Conservation (phyloP, 2,329 filamentous ascomycete genomes). For the Ophiostoma novo-ulmi region DNA sequence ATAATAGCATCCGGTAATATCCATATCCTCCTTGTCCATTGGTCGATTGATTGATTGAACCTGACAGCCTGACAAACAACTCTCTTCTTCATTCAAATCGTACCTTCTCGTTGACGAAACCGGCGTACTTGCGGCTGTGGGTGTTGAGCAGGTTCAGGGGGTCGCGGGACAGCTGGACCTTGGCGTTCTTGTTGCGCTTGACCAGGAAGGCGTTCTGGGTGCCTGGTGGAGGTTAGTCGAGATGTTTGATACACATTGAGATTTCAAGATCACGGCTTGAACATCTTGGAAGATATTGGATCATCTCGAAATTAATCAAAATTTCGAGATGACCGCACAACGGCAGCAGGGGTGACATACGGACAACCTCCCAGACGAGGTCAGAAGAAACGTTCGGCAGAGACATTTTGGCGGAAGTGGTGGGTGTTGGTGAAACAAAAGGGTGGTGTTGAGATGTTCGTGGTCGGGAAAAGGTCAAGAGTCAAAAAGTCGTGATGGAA, state of each 20-base stretch:
- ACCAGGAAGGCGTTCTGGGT: constrained; percentile 85
- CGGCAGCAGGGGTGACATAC: constrained; percentile 57
- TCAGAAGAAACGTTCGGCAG: constrained; percentile 77
- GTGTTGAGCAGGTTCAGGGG: constrained; percentile 89
- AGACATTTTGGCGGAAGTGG: constrained; percentile 40
- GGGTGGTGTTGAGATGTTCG: constrained; percentile 12
- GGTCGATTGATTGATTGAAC: background rate
- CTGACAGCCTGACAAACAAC: background rate
- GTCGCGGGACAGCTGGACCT: constrained; percentile 87
- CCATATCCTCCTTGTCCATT: background rate
- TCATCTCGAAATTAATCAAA: background rate
- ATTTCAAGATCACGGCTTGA: background rate
- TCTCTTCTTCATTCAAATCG: constrained; percentile 23
- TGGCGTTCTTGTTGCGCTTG: constrained; percentile 76
- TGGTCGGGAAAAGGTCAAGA: background rate
- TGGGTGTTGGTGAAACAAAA: constrained; percentile 19
- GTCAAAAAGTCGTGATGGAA: constrained; percentile 13
- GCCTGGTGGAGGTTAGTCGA: constrained; percentile 49
- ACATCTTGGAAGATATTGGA: background rate
- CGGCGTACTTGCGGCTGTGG: constrained; percentile 89
- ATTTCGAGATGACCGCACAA: constrained; percentile 1
- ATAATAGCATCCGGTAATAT: background rate
- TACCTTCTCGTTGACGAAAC: constrained; percentile 93
- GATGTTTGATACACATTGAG: background rate
- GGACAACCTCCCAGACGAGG: constrained; percentile 90